Evolutionary conservation across 1,284 basidiomycete genomes (phyloP).

Genomic region (Megacollybia platyphylla): DNA sequence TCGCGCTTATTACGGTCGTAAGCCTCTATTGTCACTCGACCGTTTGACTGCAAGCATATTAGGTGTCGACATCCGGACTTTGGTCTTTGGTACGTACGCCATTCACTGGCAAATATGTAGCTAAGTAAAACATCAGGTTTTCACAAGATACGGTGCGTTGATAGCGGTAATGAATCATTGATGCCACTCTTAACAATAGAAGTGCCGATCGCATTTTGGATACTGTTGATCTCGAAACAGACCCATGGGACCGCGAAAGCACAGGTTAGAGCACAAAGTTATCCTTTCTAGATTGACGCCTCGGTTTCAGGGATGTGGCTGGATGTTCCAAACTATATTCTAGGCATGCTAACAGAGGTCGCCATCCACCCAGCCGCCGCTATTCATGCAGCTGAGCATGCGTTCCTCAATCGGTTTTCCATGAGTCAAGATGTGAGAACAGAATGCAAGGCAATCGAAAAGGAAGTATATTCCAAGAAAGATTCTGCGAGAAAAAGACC

Average conservation of each 20-base stretch:
- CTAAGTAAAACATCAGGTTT: neutral
- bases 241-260: slow-evolving; percentile 66
- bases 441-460: slow-evolving; percentile 75
- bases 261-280: slow-evolving; percentile 59
- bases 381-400: slow-evolving; percentile 81
- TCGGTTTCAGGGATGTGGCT: slow-evolving; percentile 15
- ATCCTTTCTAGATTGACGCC: too few relatives aligned
- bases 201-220: slow-evolving; percentile 66
- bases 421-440: slow-evolving; percentile 67
- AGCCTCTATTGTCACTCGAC: slow-evolving; percentile 38
- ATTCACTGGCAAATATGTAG: slow-evolving; percentile 28
- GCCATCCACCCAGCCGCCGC: slow-evolving; percentile 60
- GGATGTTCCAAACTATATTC: slow-evolving; percentile 52
- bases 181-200: slow-evolving; percentile 3
- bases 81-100: slow-evolving; percentile 39
- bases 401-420: slow-evolving; percentile 69
- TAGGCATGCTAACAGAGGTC: slow-evolving; percentile 43
- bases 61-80: neutral
- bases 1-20: slow-evolving; percentile 63
- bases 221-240: slow-evolving; percentile 68
- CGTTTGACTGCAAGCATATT: too few relatives aligned
- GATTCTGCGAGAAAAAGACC: slow-evolving; percentile 62
- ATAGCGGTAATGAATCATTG: neutral
- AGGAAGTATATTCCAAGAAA: slow-evolving; percentile 51
- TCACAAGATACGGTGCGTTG: neutral